Evolutionary conservation across 192 early-diverging fungal genomes (phyloP).

Genomic region (Coemansia umbellata): DNA sequence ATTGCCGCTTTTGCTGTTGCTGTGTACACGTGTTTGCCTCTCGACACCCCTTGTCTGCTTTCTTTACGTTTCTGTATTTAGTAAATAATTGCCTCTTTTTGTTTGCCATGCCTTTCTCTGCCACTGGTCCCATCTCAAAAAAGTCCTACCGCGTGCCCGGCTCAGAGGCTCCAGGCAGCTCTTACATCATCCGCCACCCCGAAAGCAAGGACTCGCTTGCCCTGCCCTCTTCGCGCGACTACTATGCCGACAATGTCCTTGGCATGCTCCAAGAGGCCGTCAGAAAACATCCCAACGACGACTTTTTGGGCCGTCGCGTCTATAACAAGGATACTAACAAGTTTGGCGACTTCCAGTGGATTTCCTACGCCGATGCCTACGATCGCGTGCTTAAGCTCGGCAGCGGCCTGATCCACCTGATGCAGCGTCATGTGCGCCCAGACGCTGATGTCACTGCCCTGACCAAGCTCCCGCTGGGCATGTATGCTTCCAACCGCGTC

Average conservation of each 20-base stretch:
- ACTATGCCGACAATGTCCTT: conserved; percentile 35
- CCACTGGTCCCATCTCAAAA: conserved; percentile 12
- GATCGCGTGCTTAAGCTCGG: conserved; percentile 62
- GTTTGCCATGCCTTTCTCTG: neutral
- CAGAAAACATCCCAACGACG: conserved; percentile 50
- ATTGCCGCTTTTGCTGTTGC: neutral
- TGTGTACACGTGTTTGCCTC: too few relatives aligned
- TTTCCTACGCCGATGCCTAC: conserved; percentile 63
- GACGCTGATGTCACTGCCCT: conserved; percentile 23
- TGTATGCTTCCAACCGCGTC: conserved; percentile 72
- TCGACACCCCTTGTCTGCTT: neutral
- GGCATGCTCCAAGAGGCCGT: conserved; percentile 50
- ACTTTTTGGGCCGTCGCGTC: conserved; percentile 64
- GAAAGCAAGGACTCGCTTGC: conserved; percentile 35
- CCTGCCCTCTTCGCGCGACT: conserved; percentile 9
- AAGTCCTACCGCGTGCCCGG: conserved; percentile 47
- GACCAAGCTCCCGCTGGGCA: conserved; percentile 54
- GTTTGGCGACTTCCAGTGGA: conserved; percentile 67
- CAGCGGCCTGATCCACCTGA: conserved; percentile 63
- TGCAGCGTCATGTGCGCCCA: conserved; percentile 50
- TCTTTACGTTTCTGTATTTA: neutral
- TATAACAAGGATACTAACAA: conserved; percentile 57
- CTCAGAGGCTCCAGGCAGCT: conserved; percentile 43
- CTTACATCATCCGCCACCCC: conserved; percentile 45
- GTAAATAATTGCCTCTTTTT: neutral